Evolutionary conservation across 129 eudicot species (phyloP).

Genomic region (Sambucus nigra): DNA sequence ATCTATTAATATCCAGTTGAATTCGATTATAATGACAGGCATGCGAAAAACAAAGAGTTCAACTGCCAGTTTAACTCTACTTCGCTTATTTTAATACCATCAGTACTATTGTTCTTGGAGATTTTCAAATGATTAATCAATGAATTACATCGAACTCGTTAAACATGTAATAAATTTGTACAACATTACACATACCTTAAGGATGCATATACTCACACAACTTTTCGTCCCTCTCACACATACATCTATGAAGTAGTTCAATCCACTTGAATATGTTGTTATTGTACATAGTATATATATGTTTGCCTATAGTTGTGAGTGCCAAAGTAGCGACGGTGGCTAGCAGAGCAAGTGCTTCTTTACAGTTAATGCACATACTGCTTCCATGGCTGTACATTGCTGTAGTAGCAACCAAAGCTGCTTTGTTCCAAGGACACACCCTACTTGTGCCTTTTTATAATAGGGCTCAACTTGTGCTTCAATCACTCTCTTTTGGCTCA

Average conservation of each 20-base stretch:
- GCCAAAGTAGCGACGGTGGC: slow-evolving; percentile 19
- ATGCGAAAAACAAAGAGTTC: no score
- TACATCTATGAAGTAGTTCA: background rate
- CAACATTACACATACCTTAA: background rate
- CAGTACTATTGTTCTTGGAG: no score
- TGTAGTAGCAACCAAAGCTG: slow-evolving; percentile 15
- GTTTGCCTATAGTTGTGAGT: slow-evolving; percentile 1
- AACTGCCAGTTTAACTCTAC: no score
- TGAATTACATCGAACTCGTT: background rate
- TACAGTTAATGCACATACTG: background rate
- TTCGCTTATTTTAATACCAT: no score
- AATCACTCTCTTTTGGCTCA: background rate
- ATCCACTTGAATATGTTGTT: slow-evolving; percentile 2
- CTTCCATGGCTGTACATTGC: slow-evolving; percentile 13
- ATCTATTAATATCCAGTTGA: no score
- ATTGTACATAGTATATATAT: background rate
- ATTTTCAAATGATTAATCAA: background rate
- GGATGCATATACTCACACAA: background rate
- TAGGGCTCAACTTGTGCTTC: background rate
- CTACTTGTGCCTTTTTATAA: background rate
- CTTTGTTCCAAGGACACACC: slow-evolving; percentile 1
- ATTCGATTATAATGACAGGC: no score
- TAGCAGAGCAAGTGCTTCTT: slow-evolving; percentile 13
- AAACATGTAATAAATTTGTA: slow-evolving; percentile 6
- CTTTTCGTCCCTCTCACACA: background rate